These are phyloP conservation scores for Pythium insidiosum DNA, from an alignment of 352 stramenopile species.

Conservation along the genomic window DNA sequence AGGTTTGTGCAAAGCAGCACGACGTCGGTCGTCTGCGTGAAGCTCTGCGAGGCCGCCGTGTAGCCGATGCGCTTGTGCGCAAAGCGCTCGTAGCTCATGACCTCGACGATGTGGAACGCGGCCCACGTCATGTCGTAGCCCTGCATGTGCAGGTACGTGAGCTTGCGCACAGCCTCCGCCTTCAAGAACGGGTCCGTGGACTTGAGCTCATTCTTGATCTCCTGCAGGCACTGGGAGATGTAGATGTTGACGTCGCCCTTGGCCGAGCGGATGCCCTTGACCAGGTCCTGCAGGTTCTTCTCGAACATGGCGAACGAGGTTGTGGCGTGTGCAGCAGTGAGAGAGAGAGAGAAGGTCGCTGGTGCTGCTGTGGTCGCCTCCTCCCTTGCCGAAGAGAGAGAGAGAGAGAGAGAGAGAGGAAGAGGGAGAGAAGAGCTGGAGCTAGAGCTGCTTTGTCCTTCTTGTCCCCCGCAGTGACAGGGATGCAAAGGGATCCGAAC, in stretches of 20 bases:
- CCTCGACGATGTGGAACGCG: constrained; percentile 97
- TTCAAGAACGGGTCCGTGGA: constrained; percentile 96
- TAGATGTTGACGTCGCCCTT: constrained; percentile 95
- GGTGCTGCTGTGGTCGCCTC: no score
- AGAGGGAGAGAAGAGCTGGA: no score
- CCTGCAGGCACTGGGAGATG: constrained; percentile 95
- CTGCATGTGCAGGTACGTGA: constrained; percentile 97
- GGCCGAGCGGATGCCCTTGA: constrained; percentile 97
- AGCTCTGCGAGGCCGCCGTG: constrained; percentile 92
- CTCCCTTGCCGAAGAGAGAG: no score
- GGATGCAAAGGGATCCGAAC: no score
- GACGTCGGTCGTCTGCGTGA: constrained; percentile 97
- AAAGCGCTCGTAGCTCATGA: constrained; percentile 95
- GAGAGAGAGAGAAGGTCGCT: no score
- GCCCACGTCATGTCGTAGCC: constrained; percentile 98
- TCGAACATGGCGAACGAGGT: no score
- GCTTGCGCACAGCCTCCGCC: constrained; percentile 94
- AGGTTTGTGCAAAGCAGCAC: constrained; percentile 98
- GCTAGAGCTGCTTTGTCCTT: no score
- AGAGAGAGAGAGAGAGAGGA: no score
- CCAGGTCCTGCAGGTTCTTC: constrained; percentile 97
- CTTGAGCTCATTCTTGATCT: constrained; percentile 98
- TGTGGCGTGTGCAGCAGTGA: no score
- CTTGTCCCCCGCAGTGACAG: no score
- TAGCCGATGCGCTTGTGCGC: constrained; percentile 97